A percentile compares a stretch with the other conserved stretches of the same genome.
phyloP scores from a whole-genome alignment of 2,329 filamentous ascomycete genomes.

The Alternaria conjuncta region DNA sequence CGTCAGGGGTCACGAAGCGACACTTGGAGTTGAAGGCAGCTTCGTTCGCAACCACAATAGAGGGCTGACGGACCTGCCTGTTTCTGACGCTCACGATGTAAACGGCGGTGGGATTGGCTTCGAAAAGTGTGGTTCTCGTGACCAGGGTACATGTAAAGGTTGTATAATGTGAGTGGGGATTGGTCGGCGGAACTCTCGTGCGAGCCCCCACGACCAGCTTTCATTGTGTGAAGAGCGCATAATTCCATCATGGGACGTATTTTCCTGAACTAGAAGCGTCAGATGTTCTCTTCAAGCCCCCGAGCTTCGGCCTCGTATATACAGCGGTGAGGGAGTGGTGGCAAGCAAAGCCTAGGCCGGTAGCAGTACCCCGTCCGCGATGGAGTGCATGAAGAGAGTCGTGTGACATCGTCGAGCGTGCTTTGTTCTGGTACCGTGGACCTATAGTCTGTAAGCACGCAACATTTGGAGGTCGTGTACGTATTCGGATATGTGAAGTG shows the following conservation, averaged over 20 bases:
- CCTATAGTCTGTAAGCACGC: neutral
- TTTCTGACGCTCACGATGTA: neutral
- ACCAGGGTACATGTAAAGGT: neutral
- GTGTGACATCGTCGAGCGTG: constrained; percentile 5
- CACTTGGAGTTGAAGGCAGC: neutral
- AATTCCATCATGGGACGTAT: neutral
- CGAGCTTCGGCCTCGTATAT: neutral
- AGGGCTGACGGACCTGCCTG: neutral
- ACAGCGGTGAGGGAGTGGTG: neutral
- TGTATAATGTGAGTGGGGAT: neutral
- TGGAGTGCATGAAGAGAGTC: neutral
- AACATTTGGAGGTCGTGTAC: neutral
- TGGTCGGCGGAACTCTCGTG: neutral
- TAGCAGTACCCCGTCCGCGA: neutral
- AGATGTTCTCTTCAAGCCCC: neutral
- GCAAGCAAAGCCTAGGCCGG: neutral
- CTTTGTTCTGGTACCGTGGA: neutral
- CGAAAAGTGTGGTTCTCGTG: neutral
- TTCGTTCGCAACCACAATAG: constrained; percentile 2
- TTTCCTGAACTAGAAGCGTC: neutral
- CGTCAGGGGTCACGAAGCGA: constrained; percentile 1
- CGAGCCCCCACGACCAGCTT: neutral
- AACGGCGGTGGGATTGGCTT: neutral
- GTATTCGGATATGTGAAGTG: neutral
- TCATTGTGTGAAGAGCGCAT: neutral